phyloP scores from a whole-genome alignment of 176 grass and related monocot genomes.

The Poa annua region DNA sequence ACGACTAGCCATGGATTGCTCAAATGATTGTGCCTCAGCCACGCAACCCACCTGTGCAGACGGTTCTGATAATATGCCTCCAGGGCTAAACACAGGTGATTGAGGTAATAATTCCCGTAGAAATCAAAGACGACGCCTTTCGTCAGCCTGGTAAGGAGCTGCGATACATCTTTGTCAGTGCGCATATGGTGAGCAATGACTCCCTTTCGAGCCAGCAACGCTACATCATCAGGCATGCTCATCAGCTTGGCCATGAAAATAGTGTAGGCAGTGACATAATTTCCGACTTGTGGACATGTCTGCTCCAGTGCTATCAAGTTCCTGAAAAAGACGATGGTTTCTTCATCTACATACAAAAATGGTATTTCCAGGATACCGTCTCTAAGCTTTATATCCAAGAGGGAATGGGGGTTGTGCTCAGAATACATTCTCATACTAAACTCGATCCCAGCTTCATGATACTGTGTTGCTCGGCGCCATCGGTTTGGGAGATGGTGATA shows the following conservation, averaged over 20 bases:
- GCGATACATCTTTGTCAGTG: not conserved
- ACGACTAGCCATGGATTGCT: constrained; percentile 34
- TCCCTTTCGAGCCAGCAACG: not conserved
- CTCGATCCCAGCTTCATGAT: constrained; percentile 31
- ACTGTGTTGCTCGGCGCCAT: constrained; percentile 35
- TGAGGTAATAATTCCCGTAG: constrained; percentile 30
- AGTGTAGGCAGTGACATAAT: constrained; percentile 27
- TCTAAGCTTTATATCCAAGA: constrained; percentile 22
- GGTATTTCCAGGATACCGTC: constrained; percentile 1
- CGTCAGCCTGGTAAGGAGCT: constrained; percentile 4
- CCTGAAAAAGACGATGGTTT: not conserved
- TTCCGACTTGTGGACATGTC: not conserved
- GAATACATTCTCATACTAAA: not conserved
- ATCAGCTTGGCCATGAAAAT: constrained; percentile 41
- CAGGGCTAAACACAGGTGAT: not conserved
- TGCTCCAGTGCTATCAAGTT: constrained; percentile 37
- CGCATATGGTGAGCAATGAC: constrained; percentile 18
- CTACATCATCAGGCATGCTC: constrained; percentile 37
- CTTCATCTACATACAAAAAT: not conserved
- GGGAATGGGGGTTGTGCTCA: not conserved
- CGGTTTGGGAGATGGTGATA: not conserved
- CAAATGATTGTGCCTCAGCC: constrained; percentile 14
- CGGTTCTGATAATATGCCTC: constrained; percentile 30
- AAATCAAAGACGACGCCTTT: constrained; percentile 44
- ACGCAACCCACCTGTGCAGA: not conserved